Base-by-base conservation (phyloP, 306 rosid genomes). In the Macrotyloma uniflorum region DNA sequence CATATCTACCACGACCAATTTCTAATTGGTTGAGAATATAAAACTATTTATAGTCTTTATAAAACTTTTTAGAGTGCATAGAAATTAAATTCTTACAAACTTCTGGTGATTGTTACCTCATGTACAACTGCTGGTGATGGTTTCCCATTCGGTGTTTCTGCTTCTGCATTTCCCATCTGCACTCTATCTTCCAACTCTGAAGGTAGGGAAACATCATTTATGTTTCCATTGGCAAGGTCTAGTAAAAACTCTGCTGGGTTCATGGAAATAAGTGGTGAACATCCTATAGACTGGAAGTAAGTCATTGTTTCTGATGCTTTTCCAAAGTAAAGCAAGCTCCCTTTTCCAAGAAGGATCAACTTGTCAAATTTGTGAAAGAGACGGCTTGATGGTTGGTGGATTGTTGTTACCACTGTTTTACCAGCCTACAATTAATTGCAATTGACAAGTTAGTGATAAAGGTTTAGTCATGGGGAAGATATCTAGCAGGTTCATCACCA, bases 301-400 rank as follows among this genome's bases (percentile, higher is more conserved):
- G 18, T 35, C 87, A 91, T 89, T 58, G 89, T 85, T 76, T 91
- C 96, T 43, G 97, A 87, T 76, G 98, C 97, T 86, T 96, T 93
- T 70, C 99, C 99, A 72, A 91, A 93, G 87, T 91, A 96, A 49
- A 96, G 90, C 85, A 93, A 89, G 80, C 93, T 90, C 55, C 99
- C 99, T 80, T 96, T 96, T 43, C 99, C 99, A 15, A 96, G 91
- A 83, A 96, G 97, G 71, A 96, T 93, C 82, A 96, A 87, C 86
- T 96, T 96, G 80, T 93, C 99, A 40, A 96, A 96, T 82, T 87
- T 96, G 91, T 93, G 97, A 74, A 96, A 96, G 23, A 93, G 91
- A 75, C 99, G 87, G 83, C 99, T 96, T 35, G 99, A 96, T 55
- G 99, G 99, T 73, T 96, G 99, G 82, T 96, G 99, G 64, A 96